Evolutionary conservation across 2,329 filamentous ascomycete species (phyloP), one percentile per base, ranked within the genome.

Genomic region (Fusarium sp.): DNA sequence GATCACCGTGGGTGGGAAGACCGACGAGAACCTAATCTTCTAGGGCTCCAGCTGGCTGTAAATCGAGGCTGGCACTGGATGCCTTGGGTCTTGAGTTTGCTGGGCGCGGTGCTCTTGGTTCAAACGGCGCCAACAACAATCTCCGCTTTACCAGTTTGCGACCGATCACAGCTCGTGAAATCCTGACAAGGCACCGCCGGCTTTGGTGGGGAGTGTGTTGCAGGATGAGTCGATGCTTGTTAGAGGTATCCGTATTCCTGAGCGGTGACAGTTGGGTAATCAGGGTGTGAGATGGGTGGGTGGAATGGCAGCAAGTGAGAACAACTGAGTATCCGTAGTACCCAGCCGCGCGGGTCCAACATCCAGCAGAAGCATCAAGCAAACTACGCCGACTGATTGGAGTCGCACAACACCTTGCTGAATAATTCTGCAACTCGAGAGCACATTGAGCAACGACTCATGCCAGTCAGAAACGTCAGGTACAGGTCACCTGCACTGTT

Each of bases 401-500:
- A 44, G 40, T 69, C 43, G 36, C 49, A 66, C 56, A 59, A 24
- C 65, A 54, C 44, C 39, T 62, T 57, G 66, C 66, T 69, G 61
- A 69, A 56, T 67, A 63, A 62, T 70, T 69, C 58, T 52, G 28
- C 52, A 48, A 24, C 46, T 55, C 42, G 31, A 60, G 40, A 54
- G 53, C 46, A 43, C 53, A 65, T 38, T 39, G 36, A 65, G 42
- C 55, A 44, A 46, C 54, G 36, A 65, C 62, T 65, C 61, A 65
- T 65, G 61, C 61, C 54, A 63, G 58, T 66, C 72, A 70, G 67
- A 68, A 67, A 78, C 75, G 77, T 75, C 78, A 79, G 77, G 77
- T 76, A 79, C 77, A 78, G 75, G 77, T 78, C 77, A 78, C 76
- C 77, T 78, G 76, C 77, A 64, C 76, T 72, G 59, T 45, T 76